Percentiles rank a stretch among this genome's conserved stretches.
These are phyloP conservation scores for Auriscalpium vulgare DNA, from an alignment of 768 basidiomycete genomes.

Conservation along the genomic window DNA sequence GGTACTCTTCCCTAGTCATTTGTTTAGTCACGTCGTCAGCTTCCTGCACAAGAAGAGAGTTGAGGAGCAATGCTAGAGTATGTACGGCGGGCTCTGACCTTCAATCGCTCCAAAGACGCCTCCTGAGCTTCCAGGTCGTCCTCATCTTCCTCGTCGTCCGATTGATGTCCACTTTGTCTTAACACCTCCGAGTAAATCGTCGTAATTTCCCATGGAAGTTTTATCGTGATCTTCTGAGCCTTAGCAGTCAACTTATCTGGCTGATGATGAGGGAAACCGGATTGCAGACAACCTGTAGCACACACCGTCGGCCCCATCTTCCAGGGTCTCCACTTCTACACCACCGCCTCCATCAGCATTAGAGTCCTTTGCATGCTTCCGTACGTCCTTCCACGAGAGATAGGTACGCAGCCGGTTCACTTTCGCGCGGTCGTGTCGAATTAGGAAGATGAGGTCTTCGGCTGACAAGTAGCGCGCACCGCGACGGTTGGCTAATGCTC, in stretches of 20 bases:
- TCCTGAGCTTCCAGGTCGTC: constrained; percentile 95
- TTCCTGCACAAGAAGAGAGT: constrained; percentile 43
- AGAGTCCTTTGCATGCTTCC: constrained; percentile 89
- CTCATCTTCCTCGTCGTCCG: constrained; percentile 94
- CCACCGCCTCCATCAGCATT: constrained; percentile 75
- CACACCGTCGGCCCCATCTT: constrained; percentile 77
- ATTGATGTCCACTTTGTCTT: constrained; percentile 34
- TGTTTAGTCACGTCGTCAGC: constrained; percentile 90
- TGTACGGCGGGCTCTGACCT: constrained; percentile 31
- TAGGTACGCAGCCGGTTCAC: constrained; percentile 91
- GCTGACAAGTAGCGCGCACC: constrained; percentile 81
- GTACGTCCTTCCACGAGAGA: constrained; percentile 94
- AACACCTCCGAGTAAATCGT: constrained; percentile 89
- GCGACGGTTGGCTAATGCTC: constrained; percentile 72
- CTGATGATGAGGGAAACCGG: not conserved
- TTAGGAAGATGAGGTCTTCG: constrained; percentile 94
- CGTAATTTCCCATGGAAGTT: constrained; percentile 91
- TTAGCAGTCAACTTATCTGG: constrained; percentile 74
- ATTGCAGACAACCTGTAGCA: not conserved
- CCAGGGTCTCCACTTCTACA: constrained; percentile 75
- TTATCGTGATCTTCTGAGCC: constrained; percentile 88
- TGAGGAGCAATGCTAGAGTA: not conserved
- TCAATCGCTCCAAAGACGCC: constrained; percentile 82
- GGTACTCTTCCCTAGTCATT: constrained; percentile 96
- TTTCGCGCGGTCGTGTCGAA: constrained; percentile 88